These are phyloP conservation scores for Ichthyophonus hoferi DNA, from an alignment of 208 protist genomes.

Conservation along the genomic window DNA sequence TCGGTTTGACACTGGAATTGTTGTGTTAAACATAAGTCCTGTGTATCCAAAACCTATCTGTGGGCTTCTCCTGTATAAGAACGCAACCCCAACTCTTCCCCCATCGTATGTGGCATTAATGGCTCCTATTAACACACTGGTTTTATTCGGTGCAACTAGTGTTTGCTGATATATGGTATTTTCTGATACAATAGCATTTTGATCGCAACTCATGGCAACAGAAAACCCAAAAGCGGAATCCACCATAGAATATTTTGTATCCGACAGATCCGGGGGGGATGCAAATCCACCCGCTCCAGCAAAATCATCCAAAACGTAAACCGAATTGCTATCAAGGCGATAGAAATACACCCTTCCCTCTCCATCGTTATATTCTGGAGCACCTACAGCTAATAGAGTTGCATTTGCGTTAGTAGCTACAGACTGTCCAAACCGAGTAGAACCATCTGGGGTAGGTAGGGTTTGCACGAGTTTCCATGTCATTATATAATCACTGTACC, in stretches of 20 bases:
- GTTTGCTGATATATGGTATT: neutral
- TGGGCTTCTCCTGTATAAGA: neutral
- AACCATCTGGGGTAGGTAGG: neutral
- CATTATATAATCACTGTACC: neutral
- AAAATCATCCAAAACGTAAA: neutral
- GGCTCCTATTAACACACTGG: neutral
- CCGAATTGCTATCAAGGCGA: neutral
- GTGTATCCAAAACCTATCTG: neutral
- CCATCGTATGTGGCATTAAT: neutral
- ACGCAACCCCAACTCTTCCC: neutral
- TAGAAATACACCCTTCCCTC: neutral
- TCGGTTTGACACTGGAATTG: neutral
- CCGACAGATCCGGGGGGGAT: neutral
- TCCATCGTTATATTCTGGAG: neutral
- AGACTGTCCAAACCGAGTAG: neutral
- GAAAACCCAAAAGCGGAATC: neutral
- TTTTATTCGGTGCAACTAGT: neutral
- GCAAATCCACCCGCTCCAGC: neutral
- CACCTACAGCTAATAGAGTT: neutral
- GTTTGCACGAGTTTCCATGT: neutral
- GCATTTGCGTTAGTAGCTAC: neutral
- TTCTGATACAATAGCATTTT: neutral
- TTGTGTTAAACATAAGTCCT: neutral
- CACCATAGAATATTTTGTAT: neutral
- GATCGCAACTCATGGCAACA: neutral